These are phyloP conservation scores for Saccharomycopsis amapae DNA, from an alignment of 805 yeast species.

Conservation along the genomic window DNA sequence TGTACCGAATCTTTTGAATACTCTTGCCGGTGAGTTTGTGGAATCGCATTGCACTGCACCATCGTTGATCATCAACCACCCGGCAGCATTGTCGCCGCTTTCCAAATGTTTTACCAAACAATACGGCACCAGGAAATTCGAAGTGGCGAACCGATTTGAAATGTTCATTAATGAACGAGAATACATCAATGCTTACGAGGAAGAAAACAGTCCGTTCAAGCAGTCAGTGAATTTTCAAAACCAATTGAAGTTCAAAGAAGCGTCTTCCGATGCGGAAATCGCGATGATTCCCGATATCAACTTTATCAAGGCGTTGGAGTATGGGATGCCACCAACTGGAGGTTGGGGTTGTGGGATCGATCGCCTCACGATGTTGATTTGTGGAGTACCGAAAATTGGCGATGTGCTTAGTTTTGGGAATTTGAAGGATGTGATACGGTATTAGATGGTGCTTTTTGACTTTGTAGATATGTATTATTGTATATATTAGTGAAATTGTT, in stretches of 20 bases:
- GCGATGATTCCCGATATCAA: conserved; percentile 62
- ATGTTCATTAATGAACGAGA: conserved; percentile 75
- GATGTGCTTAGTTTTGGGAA: conserved; percentile 71
- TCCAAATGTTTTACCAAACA: conserved; percentile 52
- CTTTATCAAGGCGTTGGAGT: conserved; percentile 73
- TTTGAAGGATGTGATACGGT: conserved; percentile 59
- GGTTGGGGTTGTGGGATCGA: conserved; percentile 99
- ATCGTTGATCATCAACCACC: conserved; percentile 74
- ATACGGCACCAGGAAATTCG: conserved; percentile 31
- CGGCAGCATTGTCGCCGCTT: conserved; percentile 77
- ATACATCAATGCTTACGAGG: conserved; percentile 90
- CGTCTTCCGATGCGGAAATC: conserved; percentile 45
- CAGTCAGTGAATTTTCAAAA: conserved; percentile 57
- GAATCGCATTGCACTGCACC: conserved; percentile 65
- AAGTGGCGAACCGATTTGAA: conserved; percentile 70
- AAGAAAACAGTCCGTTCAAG: conserved; percentile 78
- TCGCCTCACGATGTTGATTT: conserved; percentile 79
- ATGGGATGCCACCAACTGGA: conserved; percentile 97
- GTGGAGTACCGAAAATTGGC: conserved; percentile 60
- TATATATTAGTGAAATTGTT: too few species aligned
- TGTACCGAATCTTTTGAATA: conserved; percentile 57
- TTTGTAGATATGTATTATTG: too few species aligned
- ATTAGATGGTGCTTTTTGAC: too few species aligned
- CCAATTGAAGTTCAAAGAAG: conserved; percentile 48
- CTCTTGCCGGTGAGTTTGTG: conserved; percentile 49